A percentile compares a stretch with the other conserved stretches of the same genome.
Evolutionary conservation across 352 stramenopile genomes (phyloP).

Genomic region (Thalassiosira exigua): DNA sequence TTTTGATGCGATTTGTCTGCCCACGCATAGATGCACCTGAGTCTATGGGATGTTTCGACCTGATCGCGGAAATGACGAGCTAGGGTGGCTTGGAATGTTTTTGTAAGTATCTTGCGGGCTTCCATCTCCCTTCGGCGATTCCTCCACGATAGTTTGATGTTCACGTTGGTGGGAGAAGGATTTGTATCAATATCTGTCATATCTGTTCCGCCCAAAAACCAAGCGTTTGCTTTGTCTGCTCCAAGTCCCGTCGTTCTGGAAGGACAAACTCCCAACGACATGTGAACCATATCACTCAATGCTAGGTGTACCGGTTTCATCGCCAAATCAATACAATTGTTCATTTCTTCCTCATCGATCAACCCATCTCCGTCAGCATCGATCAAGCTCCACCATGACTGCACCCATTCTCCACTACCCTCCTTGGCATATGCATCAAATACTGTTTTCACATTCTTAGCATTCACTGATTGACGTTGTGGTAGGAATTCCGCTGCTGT

Average conservation of each 20-base stretch:
- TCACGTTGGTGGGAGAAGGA: slow-evolving; percentile 2
- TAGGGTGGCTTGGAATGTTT: slow-evolving; percentile 68
- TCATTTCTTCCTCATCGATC: slow-evolving; percentile 84
- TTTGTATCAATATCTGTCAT: slow-evolving; percentile 12
- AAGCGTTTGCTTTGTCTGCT: slow-evolving; percentile 19
- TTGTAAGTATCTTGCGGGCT: slow-evolving; percentile 62
- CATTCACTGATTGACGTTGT: slow-evolving; percentile 43
- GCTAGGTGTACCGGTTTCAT: slow-evolving; percentile 66
- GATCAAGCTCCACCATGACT: slow-evolving; percentile 76
- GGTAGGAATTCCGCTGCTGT: slow-evolving; percentile 10
- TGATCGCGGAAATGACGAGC: slow-evolving; percentile 79
- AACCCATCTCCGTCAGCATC: slow-evolving; percentile 80
- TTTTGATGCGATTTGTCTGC: slow-evolving; percentile 83
- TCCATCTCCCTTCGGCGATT: slow-evolving; percentile 64
- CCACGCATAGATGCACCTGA: slow-evolving; percentile 85
- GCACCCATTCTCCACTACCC: slow-evolving; percentile 54
- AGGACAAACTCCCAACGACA: slow-evolving; percentile 67
- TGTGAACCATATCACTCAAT: slow-evolving; percentile 57
- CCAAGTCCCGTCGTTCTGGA: slow-evolving; percentile 36
- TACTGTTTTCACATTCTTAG: slow-evolving; percentile 47
- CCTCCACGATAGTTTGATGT: slow-evolving; percentile 65
- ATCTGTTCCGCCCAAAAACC: slow-evolving; percentile 36
- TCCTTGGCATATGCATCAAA: slow-evolving; percentile 61
- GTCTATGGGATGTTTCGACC: slow-evolving; percentile 79
- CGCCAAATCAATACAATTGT: slow-evolving; percentile 63